Evolutionary conservation across 2,329 filamentous ascomycete species (phyloP).

Genomic region (Penicillium expansum): DNA sequence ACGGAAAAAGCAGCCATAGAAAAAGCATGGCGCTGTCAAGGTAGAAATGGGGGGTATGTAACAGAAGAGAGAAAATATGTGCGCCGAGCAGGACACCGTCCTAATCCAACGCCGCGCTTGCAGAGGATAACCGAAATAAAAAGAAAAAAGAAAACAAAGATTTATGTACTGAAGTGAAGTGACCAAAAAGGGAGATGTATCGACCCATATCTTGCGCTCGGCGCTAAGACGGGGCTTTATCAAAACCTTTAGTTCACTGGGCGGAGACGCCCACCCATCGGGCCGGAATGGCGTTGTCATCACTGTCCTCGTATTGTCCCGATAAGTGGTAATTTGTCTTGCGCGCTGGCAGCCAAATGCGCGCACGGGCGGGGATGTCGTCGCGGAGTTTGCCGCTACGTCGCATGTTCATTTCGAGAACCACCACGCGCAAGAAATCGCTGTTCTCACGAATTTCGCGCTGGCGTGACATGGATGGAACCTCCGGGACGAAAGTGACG

Average conservation of each 20-base stretch:
- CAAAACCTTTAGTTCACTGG: not conserved
- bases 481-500: constrained; percentile 31
- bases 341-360: constrained; percentile 61
- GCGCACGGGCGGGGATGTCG: constrained; percentile 54
- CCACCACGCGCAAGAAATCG: constrained; percentile 62
- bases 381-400: constrained; percentile 60
- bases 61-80: constrained; percentile 11
- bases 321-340: constrained; percentile 27
- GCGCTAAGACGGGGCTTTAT: constrained; percentile 8
- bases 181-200: not conserved
- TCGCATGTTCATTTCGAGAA: constrained; percentile 67
- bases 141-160: not conserved
- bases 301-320: constrained; percentile 23
- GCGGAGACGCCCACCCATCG: constrained; percentile 25
- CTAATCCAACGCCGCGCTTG: constrained; percentile 24
- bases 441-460: constrained; percentile 64
- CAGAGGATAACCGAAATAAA: constrained; percentile 4
- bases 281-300: constrained; percentile 22
- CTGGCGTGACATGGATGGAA: constrained; percentile 50
- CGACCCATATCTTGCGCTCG: constrained; percentile 10
- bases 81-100: constrained; percentile 18
- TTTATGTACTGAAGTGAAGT: constrained; percentile 14
- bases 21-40: not conserved
- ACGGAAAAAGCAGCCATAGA: not conserved
- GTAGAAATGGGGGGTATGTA: constrained; percentile 12